Evolutionary conservation across 2,329 filamentous ascomycete species (phyloP), one percentile per base, ranked within the genome.

Genomic region (Trichoderma lentiforme): DNA sequence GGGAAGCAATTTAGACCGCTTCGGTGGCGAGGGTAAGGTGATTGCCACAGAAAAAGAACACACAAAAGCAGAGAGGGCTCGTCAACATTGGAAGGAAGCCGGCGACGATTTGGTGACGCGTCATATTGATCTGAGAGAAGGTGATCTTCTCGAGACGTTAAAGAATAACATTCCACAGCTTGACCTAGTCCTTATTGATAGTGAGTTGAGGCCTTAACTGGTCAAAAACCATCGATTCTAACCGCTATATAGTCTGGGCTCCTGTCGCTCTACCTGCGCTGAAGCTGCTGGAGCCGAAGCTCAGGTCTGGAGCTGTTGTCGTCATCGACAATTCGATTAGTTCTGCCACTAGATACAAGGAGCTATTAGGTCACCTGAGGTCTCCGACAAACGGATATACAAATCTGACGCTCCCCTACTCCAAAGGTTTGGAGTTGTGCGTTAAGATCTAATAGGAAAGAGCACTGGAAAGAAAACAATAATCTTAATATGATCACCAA

Each of bases 41-140:
- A 85, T 91, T 74, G 89, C 84, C 0, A 91, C 89, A 0, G 89
- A 91, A 78, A 85, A 89, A 58, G 89, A 91, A 78, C 77, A 79
- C 0, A 76, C 75, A 2, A 91, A 91, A 78, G 88, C 87, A 0
- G 80, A 74, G 12, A 79, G 77, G 56, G 89, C 89, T 6, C 81
- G 82, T n/a, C 79, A 82, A 74, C 80, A 91, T 75, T 91, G 89
- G 89, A 79, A 76, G 14, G 78, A 83, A 66, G 85, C 85, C 1
- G 88, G 88, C 0, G 79, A 83, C 0, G 79, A 83, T 0, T 82
- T 83, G n/a, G 83, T 90, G 2, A 82, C 82, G 72, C 76, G 77
- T 1, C 81, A 82, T 76, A 88, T 91, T 74, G 88, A 90, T 21
- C 75, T 91, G 21, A 80, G 89, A 3, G 86, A 86, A 72, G 89